A percentile compares a stretch with the other conserved stretches of the same genome.
phyloP scores from a whole-genome alignment of 2,329 filamentous ascomycete species.

The Penicillium concentricum region DNA sequence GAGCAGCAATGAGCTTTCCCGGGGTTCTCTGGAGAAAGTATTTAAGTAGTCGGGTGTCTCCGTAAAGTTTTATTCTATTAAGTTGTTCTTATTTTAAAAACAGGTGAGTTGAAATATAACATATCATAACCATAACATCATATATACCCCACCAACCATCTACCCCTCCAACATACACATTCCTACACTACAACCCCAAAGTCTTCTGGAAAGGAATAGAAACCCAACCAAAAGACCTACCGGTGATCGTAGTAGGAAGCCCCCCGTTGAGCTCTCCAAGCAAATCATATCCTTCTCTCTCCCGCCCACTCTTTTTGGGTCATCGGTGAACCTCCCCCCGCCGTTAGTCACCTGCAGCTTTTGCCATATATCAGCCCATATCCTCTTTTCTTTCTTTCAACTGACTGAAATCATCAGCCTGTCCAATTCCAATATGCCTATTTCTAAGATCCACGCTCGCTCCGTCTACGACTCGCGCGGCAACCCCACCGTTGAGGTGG shows the following conservation, averaged over 20 bases:
- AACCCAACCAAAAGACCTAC: constrained; percentile 2
- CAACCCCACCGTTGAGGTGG: constrained; percentile 98
- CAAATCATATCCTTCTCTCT: constrained; percentile 21
- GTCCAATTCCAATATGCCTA: constrained; percentile 67
- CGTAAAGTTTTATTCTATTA: constrained; percentile 9
- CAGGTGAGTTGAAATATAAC: constrained; percentile 18
- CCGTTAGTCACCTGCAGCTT: constrained; percentile 31
- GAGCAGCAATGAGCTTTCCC: constrained; percentile 33
- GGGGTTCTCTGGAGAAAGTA: constrained; percentile 17
- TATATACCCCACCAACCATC: constrained; percentile 22
- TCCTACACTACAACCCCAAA: constrained; percentile 8
- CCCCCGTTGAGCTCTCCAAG: constrained; percentile 16
- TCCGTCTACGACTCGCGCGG: constrained; percentile 97
- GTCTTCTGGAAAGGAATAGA: constrained; percentile 9
- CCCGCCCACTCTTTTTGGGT: constrained; percentile 38
- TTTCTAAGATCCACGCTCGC: constrained; percentile 86
- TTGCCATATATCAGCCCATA: constrained; percentile 19
- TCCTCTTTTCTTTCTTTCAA: constrained; percentile 19
- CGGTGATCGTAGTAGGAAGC: constrained; percentile 19
- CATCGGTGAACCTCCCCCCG: constrained; percentile 41
- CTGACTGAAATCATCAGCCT: constrained; percentile 30
- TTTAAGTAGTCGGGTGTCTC: constrained; percentile 26
- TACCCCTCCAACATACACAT: constrained; percentile 2
- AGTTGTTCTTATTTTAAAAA: constrained; percentile 14
- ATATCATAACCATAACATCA: constrained; percentile 4